Percentiles rank a stretch among this genome's conserved stretches.
Evolutionary conservation across 2,329 filamentous ascomycete species (phyloP).

Genomic region (Sporothrix brasiliensis): DNA sequence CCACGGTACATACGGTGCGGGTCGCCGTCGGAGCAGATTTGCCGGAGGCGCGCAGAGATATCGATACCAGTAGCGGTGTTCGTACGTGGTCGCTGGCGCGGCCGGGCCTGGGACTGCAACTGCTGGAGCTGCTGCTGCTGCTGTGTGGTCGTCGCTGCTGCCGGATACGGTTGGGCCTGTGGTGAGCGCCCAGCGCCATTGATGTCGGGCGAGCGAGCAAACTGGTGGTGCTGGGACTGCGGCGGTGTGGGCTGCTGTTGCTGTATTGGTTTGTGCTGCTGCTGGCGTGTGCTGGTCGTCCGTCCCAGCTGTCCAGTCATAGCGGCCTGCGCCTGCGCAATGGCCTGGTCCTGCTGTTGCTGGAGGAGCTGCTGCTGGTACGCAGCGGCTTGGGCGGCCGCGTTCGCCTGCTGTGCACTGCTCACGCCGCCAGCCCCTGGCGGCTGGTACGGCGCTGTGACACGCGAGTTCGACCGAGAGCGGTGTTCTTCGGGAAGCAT

Average conservation of each 20-base stretch:
- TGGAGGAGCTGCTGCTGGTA: slow-evolving; percentile 69
- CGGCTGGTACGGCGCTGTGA: slow-evolving; percentile 58
- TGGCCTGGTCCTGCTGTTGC: slow-evolving; percentile 84
- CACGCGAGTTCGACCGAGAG: slow-evolving; percentile 69
- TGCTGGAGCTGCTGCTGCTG: slow-evolving; percentile 37
- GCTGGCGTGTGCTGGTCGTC: slow-evolving; percentile 71
- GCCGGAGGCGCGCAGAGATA: slow-evolving; percentile 78
- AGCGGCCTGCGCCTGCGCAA: slow-evolving; percentile 77
- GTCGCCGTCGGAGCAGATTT: slow-evolving; percentile 88
- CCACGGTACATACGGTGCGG: slow-evolving; percentile 84
- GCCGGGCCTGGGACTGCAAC: slow-evolving; percentile 54
- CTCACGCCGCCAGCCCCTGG: background rate
- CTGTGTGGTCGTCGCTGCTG: slow-evolving; percentile 32
- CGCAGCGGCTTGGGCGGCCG: slow-evolving; percentile 41
- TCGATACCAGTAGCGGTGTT: slow-evolving; percentile 70
- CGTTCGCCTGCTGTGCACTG: slow-evolving; percentile 29
- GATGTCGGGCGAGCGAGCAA: slow-evolving; percentile 42
- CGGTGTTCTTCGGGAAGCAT: slow-evolving; percentile 69
- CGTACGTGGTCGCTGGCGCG: slow-evolving; percentile 76
- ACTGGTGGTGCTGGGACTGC: slow-evolving; percentile 57
- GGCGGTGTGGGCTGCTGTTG: slow-evolving; percentile 52
- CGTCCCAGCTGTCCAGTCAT: slow-evolving; percentile 72
- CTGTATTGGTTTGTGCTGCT: slow-evolving; percentile 46
- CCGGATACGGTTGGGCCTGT: slow-evolving; percentile 43
- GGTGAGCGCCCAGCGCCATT: slow-evolving; percentile 45